These are phyloP conservation scores for Thielaviopsis ethacetica DNA, from an alignment of 2,329 filamentous ascomycete species.

Conservation along the genomic window DNA sequence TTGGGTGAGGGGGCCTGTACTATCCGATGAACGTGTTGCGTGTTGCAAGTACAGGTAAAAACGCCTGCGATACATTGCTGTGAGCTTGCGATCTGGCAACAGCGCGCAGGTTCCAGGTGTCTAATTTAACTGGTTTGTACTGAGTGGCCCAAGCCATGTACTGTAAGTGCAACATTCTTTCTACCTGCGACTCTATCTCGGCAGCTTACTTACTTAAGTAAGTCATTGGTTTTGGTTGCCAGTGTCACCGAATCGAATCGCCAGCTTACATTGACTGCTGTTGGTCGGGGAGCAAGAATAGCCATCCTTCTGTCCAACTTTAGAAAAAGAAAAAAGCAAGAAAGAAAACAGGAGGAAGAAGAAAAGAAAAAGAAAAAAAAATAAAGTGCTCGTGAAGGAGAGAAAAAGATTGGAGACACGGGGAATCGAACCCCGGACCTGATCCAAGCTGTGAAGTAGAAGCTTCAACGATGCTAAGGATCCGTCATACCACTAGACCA, in stretches of 20 bases:
- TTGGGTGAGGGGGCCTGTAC: no score
- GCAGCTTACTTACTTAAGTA: no score
- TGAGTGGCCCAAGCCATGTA: background rate
- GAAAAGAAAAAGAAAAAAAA: background rate
- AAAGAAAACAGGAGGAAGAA: background rate
- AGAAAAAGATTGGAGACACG: background rate
- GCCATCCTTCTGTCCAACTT: background rate
- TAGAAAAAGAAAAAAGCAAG: background rate
- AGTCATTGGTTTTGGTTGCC: background rate
- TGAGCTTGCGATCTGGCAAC: background rate
- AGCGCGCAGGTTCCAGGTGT: background rate
- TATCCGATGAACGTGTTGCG: no score
- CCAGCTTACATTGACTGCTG: background rate
- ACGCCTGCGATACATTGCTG: background rate
- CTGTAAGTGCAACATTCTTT: background rate
- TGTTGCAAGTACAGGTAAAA: background rate
- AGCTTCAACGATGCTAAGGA: background rate
- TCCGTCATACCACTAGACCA: conserved; percentile 8
- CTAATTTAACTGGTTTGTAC: background rate
- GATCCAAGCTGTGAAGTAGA: background rate
- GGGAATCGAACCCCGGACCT: conserved; percentile 7
- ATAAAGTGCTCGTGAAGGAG: background rate
- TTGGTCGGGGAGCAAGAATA: background rate
- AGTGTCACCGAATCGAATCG: background rate
- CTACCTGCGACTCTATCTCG: background rate